Evolutionary conservation across 2,329 filamentous ascomycete genomes (phyloP).

Genomic region (Paecilomyces sp.): DNA sequence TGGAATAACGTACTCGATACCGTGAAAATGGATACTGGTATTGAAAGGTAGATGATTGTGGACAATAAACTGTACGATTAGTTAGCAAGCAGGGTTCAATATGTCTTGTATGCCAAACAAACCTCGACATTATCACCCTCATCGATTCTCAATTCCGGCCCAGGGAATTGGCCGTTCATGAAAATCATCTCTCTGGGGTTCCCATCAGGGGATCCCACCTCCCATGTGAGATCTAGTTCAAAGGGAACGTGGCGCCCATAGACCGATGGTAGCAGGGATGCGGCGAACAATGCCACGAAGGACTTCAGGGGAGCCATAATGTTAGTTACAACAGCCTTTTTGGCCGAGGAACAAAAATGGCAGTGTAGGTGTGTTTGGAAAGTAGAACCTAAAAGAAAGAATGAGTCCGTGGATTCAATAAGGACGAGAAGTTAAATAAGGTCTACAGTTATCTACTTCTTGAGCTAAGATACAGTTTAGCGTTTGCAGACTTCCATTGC

Average conservation of each 20-base stretch:
- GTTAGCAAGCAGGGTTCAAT: not conserved
- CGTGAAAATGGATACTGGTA: constrained; percentile 27
- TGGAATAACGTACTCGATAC: constrained; percentile 26
- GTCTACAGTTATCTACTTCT: not conserved
- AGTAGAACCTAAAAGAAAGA: not conserved
- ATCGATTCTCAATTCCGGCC: constrained; percentile 18
- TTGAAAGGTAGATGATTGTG: constrained; percentile 23
- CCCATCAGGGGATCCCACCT: constrained; percentile 24
- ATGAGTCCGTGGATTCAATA: not conserved
- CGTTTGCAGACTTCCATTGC: not conserved
- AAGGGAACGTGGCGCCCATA: constrained; percentile 5
- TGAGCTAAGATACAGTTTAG: not conserved
- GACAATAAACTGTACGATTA: constrained; percentile 15
- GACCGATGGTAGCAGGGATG: constrained; percentile 4
- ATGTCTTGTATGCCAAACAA: not conserved
- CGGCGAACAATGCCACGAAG: constrained; percentile 6
- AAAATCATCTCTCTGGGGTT: constrained; percentile 23
- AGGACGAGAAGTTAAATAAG: not conserved
- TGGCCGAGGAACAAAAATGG: not conserved
- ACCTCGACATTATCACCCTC: constrained; percentile 24
- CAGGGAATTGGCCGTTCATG: constrained; percentile 26
- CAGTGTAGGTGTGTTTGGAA: not conserved
- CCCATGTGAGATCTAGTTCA: constrained; percentile 26
- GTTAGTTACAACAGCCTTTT: not conserved
- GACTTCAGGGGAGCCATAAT: constrained; percentile 10